phyloP scores from a whole-genome alignment of 73 alveolate genomes.

The Effrenium voratum region DNA sequence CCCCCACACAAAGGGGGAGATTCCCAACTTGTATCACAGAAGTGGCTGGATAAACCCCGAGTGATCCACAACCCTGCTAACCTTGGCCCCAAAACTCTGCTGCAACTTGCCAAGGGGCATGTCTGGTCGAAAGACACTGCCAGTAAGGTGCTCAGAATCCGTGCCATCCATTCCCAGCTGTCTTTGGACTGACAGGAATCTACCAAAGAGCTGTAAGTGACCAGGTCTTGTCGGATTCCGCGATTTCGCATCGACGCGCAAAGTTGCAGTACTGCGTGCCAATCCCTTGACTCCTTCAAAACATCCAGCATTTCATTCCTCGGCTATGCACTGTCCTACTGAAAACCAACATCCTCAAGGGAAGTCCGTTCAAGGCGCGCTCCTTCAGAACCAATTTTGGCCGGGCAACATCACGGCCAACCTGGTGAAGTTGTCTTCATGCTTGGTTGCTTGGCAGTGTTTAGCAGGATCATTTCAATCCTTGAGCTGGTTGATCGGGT shows the following conservation, averaged over 20 bases:
- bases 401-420: slow-evolving; percentile 32
- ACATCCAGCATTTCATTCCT: slow-evolving; percentile 33
- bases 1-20: too few relatives aligned
- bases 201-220: slow-evolving; percentile 29
- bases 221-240: background rate
- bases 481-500: too few relatives aligned
- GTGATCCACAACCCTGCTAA: background rate
- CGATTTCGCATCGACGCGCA: background rate
- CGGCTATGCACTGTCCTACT: too few relatives aligned
- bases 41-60: too few relatives aligned
- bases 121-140: background rate
- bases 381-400: too few relatives aligned
- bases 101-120: slow-evolving; percentile 14
- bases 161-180: slow-evolving; percentile 13
- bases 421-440: too few relatives aligned
- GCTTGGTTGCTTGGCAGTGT: too few relatives aligned
- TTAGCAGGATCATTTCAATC: too few relatives aligned
- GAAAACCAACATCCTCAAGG: too few relatives aligned
- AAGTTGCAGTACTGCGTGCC: background rate
- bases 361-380: too few relatives aligned
- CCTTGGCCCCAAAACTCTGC: background rate
- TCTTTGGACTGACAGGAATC: slow-evolving; percentile 13
- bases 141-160: background rate
- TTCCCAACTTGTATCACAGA: too few relatives aligned
- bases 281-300: slow-evolving; percentile 2